Evolutionary conservation across 192 early-diverging fungal genomes (phyloP).

Genomic region (Linnemannia exigua): DNA sequence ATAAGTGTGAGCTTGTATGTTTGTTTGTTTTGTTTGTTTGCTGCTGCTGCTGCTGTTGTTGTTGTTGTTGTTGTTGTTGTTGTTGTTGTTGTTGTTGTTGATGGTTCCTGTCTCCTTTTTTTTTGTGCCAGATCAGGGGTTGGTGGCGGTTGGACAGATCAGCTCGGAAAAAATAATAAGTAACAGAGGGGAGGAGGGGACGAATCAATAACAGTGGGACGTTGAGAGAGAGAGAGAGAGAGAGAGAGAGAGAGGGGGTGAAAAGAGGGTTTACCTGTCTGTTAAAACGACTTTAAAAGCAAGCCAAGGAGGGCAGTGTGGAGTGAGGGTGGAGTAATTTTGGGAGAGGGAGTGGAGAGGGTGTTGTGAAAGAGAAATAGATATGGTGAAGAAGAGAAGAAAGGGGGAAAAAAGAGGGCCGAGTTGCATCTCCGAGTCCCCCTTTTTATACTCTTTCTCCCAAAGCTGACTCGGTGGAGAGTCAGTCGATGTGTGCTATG

Average conservation of each 20-base stretch:
- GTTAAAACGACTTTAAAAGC: slow-evolving; percentile 55
- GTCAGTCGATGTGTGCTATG: not conserved
- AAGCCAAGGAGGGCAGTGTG: slow-evolving; percentile 52
- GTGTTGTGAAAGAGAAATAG: slow-evolving; percentile 32
- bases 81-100: slow-evolving; percentile 10
- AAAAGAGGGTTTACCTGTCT: slow-evolving; percentile 29
- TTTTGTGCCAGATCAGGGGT: too few species aligned
- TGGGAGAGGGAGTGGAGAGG: slow-evolving; percentile 34
- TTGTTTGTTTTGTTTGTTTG: too few species aligned
- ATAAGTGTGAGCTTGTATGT: not conserved
- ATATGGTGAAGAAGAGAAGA: slow-evolving; percentile 9
- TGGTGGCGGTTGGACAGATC: slow-evolving; percentile 1
- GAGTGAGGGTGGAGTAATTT: slow-evolving; percentile 16
- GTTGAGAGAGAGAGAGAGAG: too few species aligned
- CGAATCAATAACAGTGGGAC: too few species aligned
- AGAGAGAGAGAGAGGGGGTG: not conserved
- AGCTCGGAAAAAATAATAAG: not conserved
- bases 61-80: slow-evolving; percentile 11
- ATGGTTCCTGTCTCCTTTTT: too few species aligned
- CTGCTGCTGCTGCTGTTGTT: too few species aligned
- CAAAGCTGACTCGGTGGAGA: slow-evolving; percentile 1
- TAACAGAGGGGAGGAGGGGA: too few species aligned
- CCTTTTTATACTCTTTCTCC: not conserved
- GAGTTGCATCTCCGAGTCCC: slow-evolving; percentile 1
- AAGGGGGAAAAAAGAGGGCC: slow-evolving; percentile 6